phyloP scores from a whole-genome alignment of 2,329 filamentous ascomycete genomes.

The Clarireedia hainanense region DNA sequence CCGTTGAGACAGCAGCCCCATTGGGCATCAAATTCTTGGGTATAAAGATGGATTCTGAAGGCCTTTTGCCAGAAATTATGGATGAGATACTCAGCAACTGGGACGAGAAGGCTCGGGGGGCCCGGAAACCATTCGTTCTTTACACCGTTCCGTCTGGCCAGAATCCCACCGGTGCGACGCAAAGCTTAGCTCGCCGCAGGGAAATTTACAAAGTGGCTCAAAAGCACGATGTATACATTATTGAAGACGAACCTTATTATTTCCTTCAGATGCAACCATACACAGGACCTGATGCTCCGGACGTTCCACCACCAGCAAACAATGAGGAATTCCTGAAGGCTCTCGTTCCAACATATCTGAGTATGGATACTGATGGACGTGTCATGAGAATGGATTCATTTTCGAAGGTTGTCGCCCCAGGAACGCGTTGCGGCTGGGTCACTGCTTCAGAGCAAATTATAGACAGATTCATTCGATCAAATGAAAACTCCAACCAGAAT shows the following conservation, averaged over 20 bases:
- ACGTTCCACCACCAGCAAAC: slow-evolving; percentile 40
- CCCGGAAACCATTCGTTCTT: slow-evolving; percentile 57
- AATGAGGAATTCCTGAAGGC: slow-evolving; percentile 67
- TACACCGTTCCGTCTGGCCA: slow-evolving; percentile 69
- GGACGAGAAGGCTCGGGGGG: slow-evolving; percentile 48
- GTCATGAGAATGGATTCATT: slow-evolving; percentile 90
- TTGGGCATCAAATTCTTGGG: slow-evolving; percentile 53
- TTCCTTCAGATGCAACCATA: slow-evolving; percentile 61
- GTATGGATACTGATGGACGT: slow-evolving; percentile 76
- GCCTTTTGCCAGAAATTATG: slow-evolving; percentile 52
- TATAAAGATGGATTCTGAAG: slow-evolving; percentile 58
- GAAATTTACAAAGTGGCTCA: slow-evolving; percentile 59
- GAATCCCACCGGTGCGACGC: slow-evolving; percentile 69
- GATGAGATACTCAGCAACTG: slow-evolving; percentile 58
- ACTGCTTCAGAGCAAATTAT: slow-evolving; percentile 80
- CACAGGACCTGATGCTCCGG: slow-evolving; percentile 24
- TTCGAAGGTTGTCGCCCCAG: slow-evolving; percentile 83
- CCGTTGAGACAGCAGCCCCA: slow-evolving; percentile 56
- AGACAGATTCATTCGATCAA: slow-evolving; percentile 60
- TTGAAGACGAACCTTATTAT: slow-evolving; percentile 72
- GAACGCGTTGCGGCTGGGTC: slow-evolving; percentile 78
- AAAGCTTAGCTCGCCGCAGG: slow-evolving; percentile 47
- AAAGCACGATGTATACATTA: slow-evolving; percentile 63
- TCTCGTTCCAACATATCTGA: slow-evolving; percentile 68
- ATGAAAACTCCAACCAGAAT: slow-evolving; percentile 77